Percentiles rank a stretch among this genome's conserved stretches.
Conservation (phyloP, 108 stramenopile genomes). For the Cyclotella kingstonii region DNA sequence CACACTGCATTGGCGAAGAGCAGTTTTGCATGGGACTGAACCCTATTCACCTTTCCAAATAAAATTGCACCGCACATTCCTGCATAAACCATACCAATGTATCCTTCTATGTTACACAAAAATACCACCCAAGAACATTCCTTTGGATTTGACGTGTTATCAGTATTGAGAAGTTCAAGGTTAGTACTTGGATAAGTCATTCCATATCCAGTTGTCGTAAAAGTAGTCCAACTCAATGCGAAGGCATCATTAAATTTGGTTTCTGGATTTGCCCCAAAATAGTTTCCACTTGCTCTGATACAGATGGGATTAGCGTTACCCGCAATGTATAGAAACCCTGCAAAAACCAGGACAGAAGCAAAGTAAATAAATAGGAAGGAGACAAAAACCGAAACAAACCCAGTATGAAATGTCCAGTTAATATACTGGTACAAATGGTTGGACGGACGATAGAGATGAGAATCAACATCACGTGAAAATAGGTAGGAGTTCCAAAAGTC, state of each 20-base stretch:
- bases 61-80: slow-evolving; percentile 84
- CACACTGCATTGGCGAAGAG: slow-evolving; percentile 70
- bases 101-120: slow-evolving; percentile 70
- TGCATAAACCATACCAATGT: slow-evolving; percentile 73
- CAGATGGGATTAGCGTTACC: slow-evolving; percentile 30
- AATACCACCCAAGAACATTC: slow-evolving; percentile 40
- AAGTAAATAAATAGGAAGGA: slow-evolving; percentile 29
- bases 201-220: slow-evolving; percentile 53
- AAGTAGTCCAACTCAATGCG: slow-evolving; percentile 81
- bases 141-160: neutral
- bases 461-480: slow-evolving; percentile 3
- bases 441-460: slow-evolving; percentile 29
- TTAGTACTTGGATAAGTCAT: neutral
- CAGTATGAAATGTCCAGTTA: slow-evolving; percentile 38
- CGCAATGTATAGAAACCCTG: slow-evolving; percentile 8
- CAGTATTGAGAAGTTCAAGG: neutral
- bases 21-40: slow-evolving; percentile 69
- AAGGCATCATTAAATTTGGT: slow-evolving; percentile 70
- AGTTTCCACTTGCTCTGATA: slow-evolving; percentile 28
- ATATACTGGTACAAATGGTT: slow-evolving; percentile 27
- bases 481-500: neutral
- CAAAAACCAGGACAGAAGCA: slow-evolving; percentile 20
- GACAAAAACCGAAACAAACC: slow-evolving; percentile 23
- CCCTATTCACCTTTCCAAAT: slow-evolving; percentile 76
- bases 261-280: slow-evolving; percentile 22